Percentiles rank a stretch among this genome's conserved stretches.
Evolutionary conservation across 129 eudicot species (phyloP).

Genomic region (Scalesia atractyloides): DNA sequence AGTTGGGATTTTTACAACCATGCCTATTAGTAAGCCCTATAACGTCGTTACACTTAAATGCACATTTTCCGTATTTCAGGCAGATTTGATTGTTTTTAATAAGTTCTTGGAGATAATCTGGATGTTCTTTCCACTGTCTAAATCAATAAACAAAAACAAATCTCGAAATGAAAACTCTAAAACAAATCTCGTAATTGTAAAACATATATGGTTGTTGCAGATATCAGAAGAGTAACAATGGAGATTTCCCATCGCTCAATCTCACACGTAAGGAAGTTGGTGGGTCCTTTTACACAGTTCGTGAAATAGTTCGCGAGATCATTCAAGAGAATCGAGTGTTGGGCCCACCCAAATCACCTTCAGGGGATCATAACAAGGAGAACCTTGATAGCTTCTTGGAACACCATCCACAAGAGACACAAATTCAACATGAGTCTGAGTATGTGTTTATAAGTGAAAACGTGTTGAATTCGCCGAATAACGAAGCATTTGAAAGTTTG

Average conservation of each 20-base stretch:
- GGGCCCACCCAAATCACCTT: conserved; percentile 70
- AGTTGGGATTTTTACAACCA: too few species aligned
- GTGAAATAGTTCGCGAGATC: conserved; percentile 88
- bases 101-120: not conserved
- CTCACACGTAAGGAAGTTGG: conserved; percentile 97
- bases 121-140: not conserved
- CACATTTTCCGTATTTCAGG: not conserved
- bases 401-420: conserved; percentile 47
- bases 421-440: conserved; percentile 15
- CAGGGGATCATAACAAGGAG: conserved; percentile 44
- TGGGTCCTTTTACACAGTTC: conserved; percentile 90
- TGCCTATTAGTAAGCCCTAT: not conserved
- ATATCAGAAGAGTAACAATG: conserved; percentile 65
- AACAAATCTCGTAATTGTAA: not conserved
- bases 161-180: not conserved
- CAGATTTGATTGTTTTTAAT: not conserved
- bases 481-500: conserved; percentile 19
- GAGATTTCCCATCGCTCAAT: conserved; percentile 86
- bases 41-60: not conserved
- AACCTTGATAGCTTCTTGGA: conserved; percentile 38
- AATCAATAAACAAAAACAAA: not conserved
- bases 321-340: conserved; percentile 91
- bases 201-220: conserved; percentile 45
- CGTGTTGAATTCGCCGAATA: conserved; percentile 20
- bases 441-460: conserved; percentile 22